These are phyloP conservation scores for Haematococcus lacustris DNA, from an alignment of 139 green algal species.

Conservation along the genomic window DNA sequence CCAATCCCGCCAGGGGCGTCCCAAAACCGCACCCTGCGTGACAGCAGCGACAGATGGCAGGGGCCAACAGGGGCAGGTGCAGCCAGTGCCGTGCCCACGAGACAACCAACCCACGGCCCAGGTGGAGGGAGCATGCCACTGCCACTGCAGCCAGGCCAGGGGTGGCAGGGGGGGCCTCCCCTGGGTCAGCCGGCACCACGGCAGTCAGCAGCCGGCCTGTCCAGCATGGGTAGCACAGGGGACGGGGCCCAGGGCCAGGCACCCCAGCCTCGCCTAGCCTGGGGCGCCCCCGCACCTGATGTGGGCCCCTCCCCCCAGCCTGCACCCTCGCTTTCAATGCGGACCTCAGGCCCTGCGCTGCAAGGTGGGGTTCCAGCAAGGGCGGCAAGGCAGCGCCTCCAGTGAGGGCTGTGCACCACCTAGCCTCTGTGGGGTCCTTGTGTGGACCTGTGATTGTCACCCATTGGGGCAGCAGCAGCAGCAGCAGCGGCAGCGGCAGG, in stretches of 20 bases:
- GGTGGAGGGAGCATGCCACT: too few species aligned
- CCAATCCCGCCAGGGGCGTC: not conserved
- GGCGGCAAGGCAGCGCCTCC: not conserved
- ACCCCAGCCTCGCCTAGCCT: too few species aligned
- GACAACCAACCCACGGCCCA: not conserved
- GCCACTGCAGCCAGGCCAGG: too few species aligned
- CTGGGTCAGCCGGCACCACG: too few species aligned
- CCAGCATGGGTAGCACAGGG: too few species aligned
- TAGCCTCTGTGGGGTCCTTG: too few species aligned
- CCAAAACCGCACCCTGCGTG: not conserved
- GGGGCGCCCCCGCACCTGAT: not conserved
- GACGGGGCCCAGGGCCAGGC: too few species aligned
- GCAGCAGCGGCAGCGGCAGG: conserved; percentile 7
- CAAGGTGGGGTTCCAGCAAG: not conserved
- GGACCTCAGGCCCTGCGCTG: not conserved
- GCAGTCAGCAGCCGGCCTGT: too few species aligned
- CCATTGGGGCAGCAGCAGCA: not conserved
- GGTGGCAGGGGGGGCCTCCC: too few species aligned
- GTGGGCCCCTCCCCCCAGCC: not conserved
- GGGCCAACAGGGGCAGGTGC: not conserved
- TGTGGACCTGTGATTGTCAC: too few species aligned
- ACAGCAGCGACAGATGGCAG: not conserved
- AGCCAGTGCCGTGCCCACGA: not conserved
- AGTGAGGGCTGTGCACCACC: not conserved
- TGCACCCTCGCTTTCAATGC: not conserved